Conservation (phyloP, 768 basidiomycete genomes). For the Tulasnella calospora region DNA sequence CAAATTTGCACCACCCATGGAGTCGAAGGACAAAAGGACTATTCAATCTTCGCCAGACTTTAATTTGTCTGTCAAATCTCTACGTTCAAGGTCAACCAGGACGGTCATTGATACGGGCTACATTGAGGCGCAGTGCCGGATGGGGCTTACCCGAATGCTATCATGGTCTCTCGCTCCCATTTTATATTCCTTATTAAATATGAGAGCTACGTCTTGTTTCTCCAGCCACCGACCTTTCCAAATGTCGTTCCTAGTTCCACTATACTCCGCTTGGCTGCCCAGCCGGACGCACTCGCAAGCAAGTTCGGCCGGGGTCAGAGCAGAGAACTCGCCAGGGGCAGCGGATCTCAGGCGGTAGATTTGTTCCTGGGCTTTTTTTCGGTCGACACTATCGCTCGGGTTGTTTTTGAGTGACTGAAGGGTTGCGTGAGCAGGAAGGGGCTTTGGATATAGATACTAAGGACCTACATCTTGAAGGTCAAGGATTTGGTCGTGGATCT, state of each 20-base stretch:
- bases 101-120: background rate
- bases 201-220: constrained; percentile 7
- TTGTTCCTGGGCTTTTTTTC: background rate
- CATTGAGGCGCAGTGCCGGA: background rate
- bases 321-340: background rate
- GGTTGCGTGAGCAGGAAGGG: background rate
- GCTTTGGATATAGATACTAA: background rate
- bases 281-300: background rate
- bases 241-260: background rate
- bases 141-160: background rate
- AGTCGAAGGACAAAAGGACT: background rate
- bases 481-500: background rate
- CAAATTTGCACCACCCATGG: background rate
- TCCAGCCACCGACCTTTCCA: constrained; percentile 18
- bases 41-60: constrained; percentile 9
- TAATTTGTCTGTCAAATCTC: constrained; percentile 8
- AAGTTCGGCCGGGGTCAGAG: background rate
- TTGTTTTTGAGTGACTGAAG: background rate
- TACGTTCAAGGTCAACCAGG: background rate
- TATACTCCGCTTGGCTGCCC: background rate
- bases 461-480: background rate
- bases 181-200: background rate
- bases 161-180: background rate
- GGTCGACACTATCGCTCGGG: background rate
- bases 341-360: background rate